Evolutionary conservation across 768 basidiomycete genomes (phyloP).

Genomic region (Butyriboletus loyo): DNA sequence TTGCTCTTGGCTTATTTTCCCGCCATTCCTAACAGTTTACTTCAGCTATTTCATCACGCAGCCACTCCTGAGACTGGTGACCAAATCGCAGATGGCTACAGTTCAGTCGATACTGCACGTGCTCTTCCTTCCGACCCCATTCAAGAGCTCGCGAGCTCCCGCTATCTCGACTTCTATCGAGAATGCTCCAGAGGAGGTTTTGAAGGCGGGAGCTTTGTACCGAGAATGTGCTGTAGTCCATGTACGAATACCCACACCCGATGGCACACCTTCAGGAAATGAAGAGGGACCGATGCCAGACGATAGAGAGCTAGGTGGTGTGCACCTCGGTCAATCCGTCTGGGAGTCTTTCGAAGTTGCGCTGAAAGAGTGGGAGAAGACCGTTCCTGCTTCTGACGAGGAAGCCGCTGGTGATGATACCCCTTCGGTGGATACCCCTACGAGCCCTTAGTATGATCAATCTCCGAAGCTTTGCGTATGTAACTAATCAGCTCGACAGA

Average conservation of each 20-base stretch:
- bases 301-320: constrained; percentile 72
- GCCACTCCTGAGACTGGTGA: constrained; percentile 64
- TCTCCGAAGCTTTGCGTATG: not conserved
- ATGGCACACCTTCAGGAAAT: constrained; percentile 16
- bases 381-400: constrained; percentile 19
- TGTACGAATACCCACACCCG: constrained; percentile 36
- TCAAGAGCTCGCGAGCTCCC: constrained; percentile 47
- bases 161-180: constrained; percentile 5
- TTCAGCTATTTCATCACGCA: constrained; percentile 63
- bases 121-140: constrained; percentile 78
- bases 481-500: constrained; percentile 4
- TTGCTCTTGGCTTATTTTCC: constrained; percentile 1
- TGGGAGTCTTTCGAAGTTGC: constrained; percentile 76
- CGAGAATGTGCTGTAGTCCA: constrained; percentile 68
- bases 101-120: constrained; percentile 80
- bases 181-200: constrained; percentile 51
- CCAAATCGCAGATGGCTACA: constrained; percentile 61
- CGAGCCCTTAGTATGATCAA: constrained; percentile 13
- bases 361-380: constrained; percentile 64
- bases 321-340: constrained; percentile 59
- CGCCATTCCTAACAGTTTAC: not conserved
- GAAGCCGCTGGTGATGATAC: constrained; percentile 20
- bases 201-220: constrained; percentile 77
- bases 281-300: constrained; percentile 44
- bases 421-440: constrained; percentile 23